Percentiles rank a stretch among this genome's conserved stretches.
Evolutionary conservation across 495 filamentous ascomycete genomes (phyloP).

Genomic region (Cercophora samala): DNA sequence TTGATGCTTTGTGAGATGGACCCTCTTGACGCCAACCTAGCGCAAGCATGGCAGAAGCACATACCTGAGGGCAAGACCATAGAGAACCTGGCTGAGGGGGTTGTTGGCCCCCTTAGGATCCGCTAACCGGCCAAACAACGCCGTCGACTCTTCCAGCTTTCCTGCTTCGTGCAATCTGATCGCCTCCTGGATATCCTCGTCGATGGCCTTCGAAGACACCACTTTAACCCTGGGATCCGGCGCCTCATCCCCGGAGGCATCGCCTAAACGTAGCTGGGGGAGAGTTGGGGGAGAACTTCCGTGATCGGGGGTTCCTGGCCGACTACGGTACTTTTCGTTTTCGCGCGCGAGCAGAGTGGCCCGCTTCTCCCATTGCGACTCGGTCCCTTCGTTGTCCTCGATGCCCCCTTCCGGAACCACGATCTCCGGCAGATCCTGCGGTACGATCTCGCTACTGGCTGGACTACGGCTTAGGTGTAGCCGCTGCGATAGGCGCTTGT

Average conservation of each 20-base stretch:
- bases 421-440: constrained; percentile 73
- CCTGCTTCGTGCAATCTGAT: constrained; percentile 89
- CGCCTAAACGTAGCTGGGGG: constrained; percentile 26
- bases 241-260: constrained; percentile 20
- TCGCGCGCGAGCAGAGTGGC: constrained; percentile 77
- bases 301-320: constrained; percentile 33
- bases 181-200: constrained; percentile 92
- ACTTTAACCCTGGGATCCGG: constrained; percentile 29
- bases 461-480: constrained; percentile 62
- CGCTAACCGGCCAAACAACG: constrained; percentile 82
- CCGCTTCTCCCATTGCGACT: constrained; percentile 75
- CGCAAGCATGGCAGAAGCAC: constrained; percentile 28
- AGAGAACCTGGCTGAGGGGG: constrained; percentile 91
- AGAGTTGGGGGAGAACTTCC: constrained; percentile 25
- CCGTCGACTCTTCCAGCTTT: constrained; percentile 69
- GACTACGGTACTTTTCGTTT: constrained; percentile 52
- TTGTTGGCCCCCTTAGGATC: constrained; percentile 84
- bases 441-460: constrained; percentile 69
- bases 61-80: constrained; percentile 88
- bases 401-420: constrained; percentile 47
- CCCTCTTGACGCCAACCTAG: background rate
- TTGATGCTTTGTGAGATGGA: background rate
- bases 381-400: constrained; percentile 38
- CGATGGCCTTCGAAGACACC: constrained; percentile 48
- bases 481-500: constrained; percentile 61